Conservation (phyloP, 2,329 filamentous ascomycete genomes). For the Cladosporium sp. region DNA sequence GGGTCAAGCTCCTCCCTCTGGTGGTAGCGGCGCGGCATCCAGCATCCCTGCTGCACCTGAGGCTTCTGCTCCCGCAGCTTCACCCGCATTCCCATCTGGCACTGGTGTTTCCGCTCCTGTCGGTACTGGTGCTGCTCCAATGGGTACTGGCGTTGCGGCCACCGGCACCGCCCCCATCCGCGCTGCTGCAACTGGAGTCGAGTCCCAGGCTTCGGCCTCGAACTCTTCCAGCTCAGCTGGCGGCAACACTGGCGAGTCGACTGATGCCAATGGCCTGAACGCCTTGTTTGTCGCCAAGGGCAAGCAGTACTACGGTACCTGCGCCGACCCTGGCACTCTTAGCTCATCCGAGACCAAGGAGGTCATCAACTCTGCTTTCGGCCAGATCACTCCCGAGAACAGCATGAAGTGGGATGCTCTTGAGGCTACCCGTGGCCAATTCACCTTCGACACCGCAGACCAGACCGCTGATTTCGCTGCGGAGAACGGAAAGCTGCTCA, state of each 20-base stretch:
- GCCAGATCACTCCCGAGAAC: constrained; percentile 64
- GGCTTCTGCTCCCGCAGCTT: background rate
- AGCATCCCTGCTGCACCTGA: background rate
- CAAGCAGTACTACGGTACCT: constrained; percentile 59
- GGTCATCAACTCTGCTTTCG: constrained; percentile 58
- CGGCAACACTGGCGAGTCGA: constrained; percentile 6
- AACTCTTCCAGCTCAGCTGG: background rate
- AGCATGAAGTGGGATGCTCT: constrained; percentile 62
- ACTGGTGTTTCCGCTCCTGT: background rate
- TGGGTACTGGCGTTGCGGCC: background rate
- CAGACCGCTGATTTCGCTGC: constrained; percentile 55
- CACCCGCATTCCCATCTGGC: background rate
- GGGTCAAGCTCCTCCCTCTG: background rate
- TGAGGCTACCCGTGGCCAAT: constrained; percentile 46
- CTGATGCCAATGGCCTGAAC: constrained; percentile 43
- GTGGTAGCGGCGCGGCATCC: background rate
- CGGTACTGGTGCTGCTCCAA: constrained; percentile 3
- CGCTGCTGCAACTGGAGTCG: background rate
- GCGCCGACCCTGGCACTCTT: constrained; percentile 52
- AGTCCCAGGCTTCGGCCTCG: background rate
- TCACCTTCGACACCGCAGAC: constrained; percentile 55
- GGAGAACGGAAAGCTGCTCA: constrained; percentile 53
- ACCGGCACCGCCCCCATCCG: background rate
- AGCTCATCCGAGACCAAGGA: constrained; percentile 46
- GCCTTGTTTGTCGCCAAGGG: constrained; percentile 55